These are phyloP conservation scores for Wakefieldia striispora DNA, from an alignment of 768 basidiomycete genomes.

Conservation along the genomic window DNA sequence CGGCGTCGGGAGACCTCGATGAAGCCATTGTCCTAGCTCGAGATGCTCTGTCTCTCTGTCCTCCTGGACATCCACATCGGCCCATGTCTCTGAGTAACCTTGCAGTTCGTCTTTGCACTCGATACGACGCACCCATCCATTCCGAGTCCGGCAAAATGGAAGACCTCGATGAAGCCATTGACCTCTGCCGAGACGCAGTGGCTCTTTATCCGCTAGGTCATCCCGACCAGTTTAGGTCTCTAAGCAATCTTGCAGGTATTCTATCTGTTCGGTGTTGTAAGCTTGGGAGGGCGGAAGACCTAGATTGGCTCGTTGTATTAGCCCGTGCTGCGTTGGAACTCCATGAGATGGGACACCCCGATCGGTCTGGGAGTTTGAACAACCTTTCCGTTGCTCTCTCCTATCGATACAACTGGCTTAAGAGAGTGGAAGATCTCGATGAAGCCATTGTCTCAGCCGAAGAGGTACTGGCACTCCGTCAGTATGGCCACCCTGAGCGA, in stretches of 20 bases:
- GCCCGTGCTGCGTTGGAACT: not conserved
- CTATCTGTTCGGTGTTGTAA: not conserved
- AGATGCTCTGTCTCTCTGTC: not conserved
- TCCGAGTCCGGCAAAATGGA: not conserved
- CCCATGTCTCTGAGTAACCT: not conserved
- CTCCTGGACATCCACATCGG: not conserved
- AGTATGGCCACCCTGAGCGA: not conserved
- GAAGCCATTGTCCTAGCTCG: conserved; percentile 15
- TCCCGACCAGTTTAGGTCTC: not conserved
- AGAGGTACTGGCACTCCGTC: not conserved
- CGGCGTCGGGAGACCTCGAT: conserved; percentile 9
- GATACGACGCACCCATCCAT: not conserved
- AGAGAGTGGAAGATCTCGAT: not conserved
- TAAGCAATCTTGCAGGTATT: not conserved
- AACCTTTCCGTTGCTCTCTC: not conserved
- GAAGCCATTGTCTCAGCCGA: not conserved
- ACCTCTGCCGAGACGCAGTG: not conserved
- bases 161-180: conserved; percentile 1
- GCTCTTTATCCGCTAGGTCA: not conserved
- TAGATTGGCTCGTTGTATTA: too few relatives aligned
- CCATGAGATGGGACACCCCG: not conserved
- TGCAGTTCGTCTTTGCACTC: not conserved
- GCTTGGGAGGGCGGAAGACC: not conserved
- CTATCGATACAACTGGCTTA: not conserved
- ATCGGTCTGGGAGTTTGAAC: not conserved